Conservation (phyloP, 2,329 filamentous ascomycete genomes). For the Neofusicoccum kwambonambiense region DNA sequence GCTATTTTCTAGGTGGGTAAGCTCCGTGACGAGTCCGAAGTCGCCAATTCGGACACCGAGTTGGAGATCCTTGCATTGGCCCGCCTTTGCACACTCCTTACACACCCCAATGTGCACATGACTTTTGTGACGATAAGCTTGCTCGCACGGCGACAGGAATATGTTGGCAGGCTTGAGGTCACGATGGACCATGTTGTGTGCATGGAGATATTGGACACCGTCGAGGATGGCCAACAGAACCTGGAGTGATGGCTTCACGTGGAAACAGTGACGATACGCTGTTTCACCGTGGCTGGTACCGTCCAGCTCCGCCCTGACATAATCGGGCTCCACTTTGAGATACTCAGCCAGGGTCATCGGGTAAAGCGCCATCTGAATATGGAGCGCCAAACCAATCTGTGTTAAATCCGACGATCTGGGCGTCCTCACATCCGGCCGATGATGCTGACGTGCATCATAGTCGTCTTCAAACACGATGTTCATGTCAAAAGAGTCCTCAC, state of each 20-base stretch:
- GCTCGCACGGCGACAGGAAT: conserved; percentile 55
- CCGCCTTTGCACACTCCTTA: conserved; percentile 41
- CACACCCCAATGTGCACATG: conserved; percentile 50
- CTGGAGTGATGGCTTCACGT: conserved; percentile 55
- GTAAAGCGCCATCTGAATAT: conserved; percentile 68
- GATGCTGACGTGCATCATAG: conserved; percentile 15
- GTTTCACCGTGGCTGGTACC: conserved; percentile 26
- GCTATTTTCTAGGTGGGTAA: conserved; percentile 38
- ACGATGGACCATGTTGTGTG: conserved; percentile 60
- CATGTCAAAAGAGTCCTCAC: conserved; percentile 11
- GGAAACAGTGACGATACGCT: conserved; percentile 60
- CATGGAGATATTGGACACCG: conserved; percentile 65
- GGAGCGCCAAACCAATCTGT: conserved; percentile 48
- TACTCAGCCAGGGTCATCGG: conserved; percentile 62
- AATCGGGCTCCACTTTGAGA: conserved; percentile 35
- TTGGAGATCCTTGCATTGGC: conserved; percentile 29
- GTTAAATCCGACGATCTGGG: not conserved
- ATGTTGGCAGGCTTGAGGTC: conserved; percentile 70
- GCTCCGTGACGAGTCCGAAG: conserved; percentile 63
- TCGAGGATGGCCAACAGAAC: conserved; percentile 61
- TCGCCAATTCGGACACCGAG: conserved; percentile 64
- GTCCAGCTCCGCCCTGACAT: not conserved
- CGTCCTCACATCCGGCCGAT: not conserved
- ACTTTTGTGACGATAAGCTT: conserved; percentile 39
- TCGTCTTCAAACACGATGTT: conserved; percentile 7